Percentiles rank a stretch among this genome's conserved stretches.
These are phyloP conservation scores for Gentiana straminea DNA, from an alignment of 257 asterid species.

Conservation along the genomic window DNA sequence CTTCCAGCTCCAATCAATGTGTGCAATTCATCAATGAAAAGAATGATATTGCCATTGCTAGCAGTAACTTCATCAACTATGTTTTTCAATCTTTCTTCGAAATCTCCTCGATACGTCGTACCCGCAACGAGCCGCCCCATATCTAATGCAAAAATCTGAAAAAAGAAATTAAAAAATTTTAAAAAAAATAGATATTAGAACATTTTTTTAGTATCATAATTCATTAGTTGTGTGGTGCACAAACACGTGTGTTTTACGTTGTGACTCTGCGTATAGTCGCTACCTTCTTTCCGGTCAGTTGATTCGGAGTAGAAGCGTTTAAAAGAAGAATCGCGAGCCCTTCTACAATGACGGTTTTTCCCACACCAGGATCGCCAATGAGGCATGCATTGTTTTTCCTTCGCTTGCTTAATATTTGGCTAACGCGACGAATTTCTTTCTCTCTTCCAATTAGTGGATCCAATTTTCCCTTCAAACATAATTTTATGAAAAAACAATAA, in stretches of 20 bases:
- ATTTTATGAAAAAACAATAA: no score
- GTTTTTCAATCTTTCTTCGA: slow-evolving; percentile 29
- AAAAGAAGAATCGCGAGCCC: slow-evolving; percentile 26
- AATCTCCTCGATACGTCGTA: slow-evolving; percentile 28
- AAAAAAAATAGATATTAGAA: no score
- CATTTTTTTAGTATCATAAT: no score
- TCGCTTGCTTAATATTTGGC: slow-evolving; percentile 30
- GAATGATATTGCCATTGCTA: slow-evolving; percentile 22
- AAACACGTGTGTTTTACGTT: no score
- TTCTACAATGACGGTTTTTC: slow-evolving; percentile 38
- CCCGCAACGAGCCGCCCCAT: slow-evolving; percentile 32
- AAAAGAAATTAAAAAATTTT: no score
- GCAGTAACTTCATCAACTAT: slow-evolving; percentile 28
- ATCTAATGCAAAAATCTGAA: slow-evolving; percentile 15
- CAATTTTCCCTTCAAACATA: slow-evolving; percentile 21
- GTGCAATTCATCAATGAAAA: slow-evolving; percentile 36
- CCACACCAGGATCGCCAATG: slow-evolving; percentile 38
- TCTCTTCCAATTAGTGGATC: slow-evolving; percentile 41
- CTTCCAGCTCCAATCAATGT: slow-evolving; percentile 32
- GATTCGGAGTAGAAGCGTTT: slow-evolving; percentile 22
- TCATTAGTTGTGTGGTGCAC: no score
- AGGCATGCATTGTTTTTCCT: slow-evolving; percentile 32
- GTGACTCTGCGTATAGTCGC: no score
- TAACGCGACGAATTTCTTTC: slow-evolving; percentile 25
- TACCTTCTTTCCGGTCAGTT: slow-evolving; percentile 28